A percentile compares a stretch with the other conserved stretches of the same genome.
Evolutionary conservation across 2,329 filamentous ascomycete genomes (phyloP).

Genomic region (Aspergillus fumigatus): DNA sequence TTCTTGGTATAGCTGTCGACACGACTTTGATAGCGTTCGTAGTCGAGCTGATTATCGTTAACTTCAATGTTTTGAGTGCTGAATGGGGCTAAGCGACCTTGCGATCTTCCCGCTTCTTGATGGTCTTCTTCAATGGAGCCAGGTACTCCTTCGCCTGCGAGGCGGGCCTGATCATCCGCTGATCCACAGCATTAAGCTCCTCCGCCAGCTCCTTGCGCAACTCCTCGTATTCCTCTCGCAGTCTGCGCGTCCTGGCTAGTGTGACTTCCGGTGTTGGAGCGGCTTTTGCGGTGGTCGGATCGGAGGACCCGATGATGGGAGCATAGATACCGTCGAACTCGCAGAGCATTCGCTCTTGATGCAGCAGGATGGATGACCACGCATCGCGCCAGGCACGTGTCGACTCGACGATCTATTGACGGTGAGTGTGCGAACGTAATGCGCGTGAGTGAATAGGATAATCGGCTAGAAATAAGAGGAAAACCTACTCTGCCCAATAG

Average conservation of each 20-base stretch:
- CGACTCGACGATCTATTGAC: constrained; percentile 66
- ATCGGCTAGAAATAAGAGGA: constrained; percentile 3
- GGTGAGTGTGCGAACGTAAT: background rate
- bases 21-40: constrained; percentile 69
- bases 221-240: constrained; percentile 66
- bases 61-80: background rate
- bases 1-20: constrained; percentile 68
- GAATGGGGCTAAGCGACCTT: constrained; percentile 43
- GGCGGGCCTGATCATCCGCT: constrained; percentile 64
- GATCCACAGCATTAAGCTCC: constrained; percentile 67
- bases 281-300: constrained; percentile 52
- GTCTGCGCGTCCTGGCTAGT: constrained; percentile 59
- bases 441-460: background rate
- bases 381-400: constrained; percentile 72
- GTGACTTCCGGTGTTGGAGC: constrained; percentile 59
- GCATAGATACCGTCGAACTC: constrained; percentile 71
- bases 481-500: constrained; percentile 63
- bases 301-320: constrained; percentile 64
- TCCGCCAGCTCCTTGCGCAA: constrained; percentile 66
- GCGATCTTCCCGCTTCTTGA: constrained; percentile 80
- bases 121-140: constrained; percentile 70
- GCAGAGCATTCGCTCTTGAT: constrained; percentile 62
- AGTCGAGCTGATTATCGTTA: constrained; percentile 56
- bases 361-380: constrained; percentile 67
- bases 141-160: constrained; percentile 64